These are phyloP conservation scores for Pyrus communis DNA, from an alignment of 306 rosid species.

Conservation along the genomic window DNA sequence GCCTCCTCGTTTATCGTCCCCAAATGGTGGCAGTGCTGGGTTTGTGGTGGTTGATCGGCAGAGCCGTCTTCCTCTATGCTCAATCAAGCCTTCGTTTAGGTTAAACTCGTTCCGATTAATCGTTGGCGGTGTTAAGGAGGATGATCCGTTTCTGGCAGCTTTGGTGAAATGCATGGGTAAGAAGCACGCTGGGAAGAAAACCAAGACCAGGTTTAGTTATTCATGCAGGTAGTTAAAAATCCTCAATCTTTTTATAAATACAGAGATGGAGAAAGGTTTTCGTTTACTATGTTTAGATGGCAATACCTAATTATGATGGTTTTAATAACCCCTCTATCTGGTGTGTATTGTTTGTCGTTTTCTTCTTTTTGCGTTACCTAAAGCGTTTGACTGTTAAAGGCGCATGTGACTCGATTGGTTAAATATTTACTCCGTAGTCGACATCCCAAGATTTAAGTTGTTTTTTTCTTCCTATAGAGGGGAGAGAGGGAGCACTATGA, in stretches of 20 bases:
- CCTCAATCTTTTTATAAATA: background rate
- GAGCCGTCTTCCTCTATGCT: background rate
- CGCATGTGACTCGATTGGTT: too few relatives aligned
- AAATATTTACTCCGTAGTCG: too few relatives aligned
- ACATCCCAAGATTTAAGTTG: too few relatives aligned
- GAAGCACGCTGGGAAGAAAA: constrained; percentile 3
- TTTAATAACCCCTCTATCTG: background rate
- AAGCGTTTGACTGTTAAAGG: background rate
- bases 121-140: constrained; percentile 5
- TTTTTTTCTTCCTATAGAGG: background rate
- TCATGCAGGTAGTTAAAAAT: constrained; percentile 17
- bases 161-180: constrained; percentile 36
- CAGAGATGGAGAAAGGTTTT: background rate
- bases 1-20: constrained; percentile 1
- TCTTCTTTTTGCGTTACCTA: background rate
- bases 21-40: background rate
- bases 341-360: background rate
- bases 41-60: background rate
- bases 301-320: background rate
- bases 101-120: background rate
- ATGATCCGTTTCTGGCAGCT: constrained; percentile 53
- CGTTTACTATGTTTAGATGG: background rate
- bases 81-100: background rate
- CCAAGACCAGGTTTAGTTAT: constrained; percentile 7
- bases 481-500: background rate